Conservation (phyloP, 208 protist species). For the Trypanosoma avium region DNA sequence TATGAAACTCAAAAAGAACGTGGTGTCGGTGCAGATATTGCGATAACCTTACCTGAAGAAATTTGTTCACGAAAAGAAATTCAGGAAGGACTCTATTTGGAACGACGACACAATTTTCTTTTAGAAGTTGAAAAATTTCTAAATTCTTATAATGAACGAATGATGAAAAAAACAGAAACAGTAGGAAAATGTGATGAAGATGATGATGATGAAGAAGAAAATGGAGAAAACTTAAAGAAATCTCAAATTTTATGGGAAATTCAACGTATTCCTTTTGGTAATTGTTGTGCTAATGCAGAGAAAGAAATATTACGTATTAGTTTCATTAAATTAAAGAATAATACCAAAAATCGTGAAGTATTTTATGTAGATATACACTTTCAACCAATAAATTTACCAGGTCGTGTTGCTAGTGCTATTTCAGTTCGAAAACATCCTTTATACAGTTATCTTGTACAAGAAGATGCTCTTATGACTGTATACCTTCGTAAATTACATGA, state of each 20-base stretch:
- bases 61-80: conserved; percentile 66
- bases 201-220: conserved; percentile 7
- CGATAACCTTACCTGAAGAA: conserved; percentile 54
- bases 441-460: conserved; percentile 79
- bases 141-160: conserved; percentile 17
- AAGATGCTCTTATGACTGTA: conserved; percentile 77
- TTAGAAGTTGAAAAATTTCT: conserved; percentile 60
- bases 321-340: conserved; percentile 37
- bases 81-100: conserved; percentile 69
- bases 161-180: conserved; percentile 1
- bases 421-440: conserved; percentile 70
- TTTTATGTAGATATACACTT: conserved; percentile 79
- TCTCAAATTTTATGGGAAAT: conserved; percentile 50
- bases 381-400: conserved; percentile 46
- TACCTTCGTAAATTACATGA: conserved; percentile 76
- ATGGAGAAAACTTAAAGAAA: not conserved
- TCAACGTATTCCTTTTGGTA: conserved; percentile 49
- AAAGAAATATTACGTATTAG: conserved; percentile 65
- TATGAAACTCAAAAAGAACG: conserved; percentile 43
- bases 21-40: conserved; percentile 74
- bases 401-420: conserved; percentile 50
- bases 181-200: conserved; percentile 10
- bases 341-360: conserved; percentile 32
- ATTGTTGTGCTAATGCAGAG: conserved; percentile 47
- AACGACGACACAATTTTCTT: conserved; percentile 64